Evolutionary conservation across 495 filamentous ascomycete species (phyloP), one percentile per base, ranked within the genome.

Genomic region (Neurospora cerealis): DNA sequence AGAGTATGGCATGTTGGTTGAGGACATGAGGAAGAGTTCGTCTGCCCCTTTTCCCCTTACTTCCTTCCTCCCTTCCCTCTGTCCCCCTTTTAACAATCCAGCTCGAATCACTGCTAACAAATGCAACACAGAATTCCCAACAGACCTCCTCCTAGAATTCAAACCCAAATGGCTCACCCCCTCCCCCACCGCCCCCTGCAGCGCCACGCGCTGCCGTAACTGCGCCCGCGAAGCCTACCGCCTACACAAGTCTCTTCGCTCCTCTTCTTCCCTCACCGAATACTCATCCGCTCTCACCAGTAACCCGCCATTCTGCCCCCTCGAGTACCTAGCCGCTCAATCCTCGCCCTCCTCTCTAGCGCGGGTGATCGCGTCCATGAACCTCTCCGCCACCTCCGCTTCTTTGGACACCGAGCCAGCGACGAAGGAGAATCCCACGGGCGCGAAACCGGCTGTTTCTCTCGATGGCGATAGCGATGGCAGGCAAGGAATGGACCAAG

Each of bases 101-200:
- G 24, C 24, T 28, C 24, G 24, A 28, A 28, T 2, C 24, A 28
- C 24, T 28, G 24, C 71, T 72, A 44, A 72, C 42, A 54, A 62
- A 28, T 28, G 24, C 24, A 60, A 19, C 9, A 70, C 28, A 80
- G 76, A 83, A 9, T 40, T 78, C 7, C 75, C 75, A 13, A 81
- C 76, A 24, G 84, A 88, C 24, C 81, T 85, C 0, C 77, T 90
- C 1, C 82, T 94, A 32, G 93, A 99, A 80, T 89, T 98, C 77
- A 99, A 99, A 78, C 94, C 95, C 7, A 99, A 99, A 81, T 99
- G 96, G 96, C 88, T 98, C 2, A 79, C 86, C 7, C 95, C 95
- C 75, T 96, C 93, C 1, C 93, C 92, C 2, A 89, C 88, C 34
- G 95, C 95, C 0, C 94, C 94, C 2, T 7, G 76, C 0, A 75